A percentile compares a stretch with the other conserved stretches of the same genome.
Conservation (phyloP, 2,329 filamentous ascomycete genomes). For the Aureobasidium sp. region DNA sequence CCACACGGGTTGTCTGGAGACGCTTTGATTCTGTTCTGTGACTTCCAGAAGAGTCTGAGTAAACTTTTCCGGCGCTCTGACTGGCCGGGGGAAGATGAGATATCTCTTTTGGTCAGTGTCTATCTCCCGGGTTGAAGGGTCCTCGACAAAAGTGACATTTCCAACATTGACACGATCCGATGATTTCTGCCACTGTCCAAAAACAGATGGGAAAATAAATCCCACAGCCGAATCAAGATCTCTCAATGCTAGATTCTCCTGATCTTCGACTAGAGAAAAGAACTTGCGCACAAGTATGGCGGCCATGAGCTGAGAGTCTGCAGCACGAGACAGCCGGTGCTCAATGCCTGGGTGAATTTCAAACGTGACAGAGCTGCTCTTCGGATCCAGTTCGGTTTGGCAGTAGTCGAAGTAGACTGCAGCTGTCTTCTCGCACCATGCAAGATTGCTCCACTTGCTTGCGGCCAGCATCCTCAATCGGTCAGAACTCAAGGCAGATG, state of each 20-base stretch:
- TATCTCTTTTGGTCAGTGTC: not conserved
- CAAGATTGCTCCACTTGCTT: slow-evolving; percentile 42
- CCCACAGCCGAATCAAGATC: slow-evolving; percentile 37
- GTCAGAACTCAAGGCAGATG: slow-evolving; percentile 60
- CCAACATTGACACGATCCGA: not conserved
- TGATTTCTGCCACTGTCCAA: not conserved
- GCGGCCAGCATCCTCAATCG: slow-evolving; percentile 56
- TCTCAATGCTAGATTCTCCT: slow-evolving; percentile 36
- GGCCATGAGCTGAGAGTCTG: slow-evolving; percentile 23
- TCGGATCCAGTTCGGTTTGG: slow-evolving; percentile 38
- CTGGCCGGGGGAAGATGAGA: not conserved
- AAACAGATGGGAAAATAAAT: slow-evolving; percentile 35
- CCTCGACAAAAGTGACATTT: not conserved
- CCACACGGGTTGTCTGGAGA: not conserved
- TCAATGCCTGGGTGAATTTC: slow-evolving; percentile 9
- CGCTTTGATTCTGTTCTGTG: not conserved
- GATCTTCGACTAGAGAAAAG: slow-evolving; percentile 44
- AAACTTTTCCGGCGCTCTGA: not conserved
- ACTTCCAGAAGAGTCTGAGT: not conserved
- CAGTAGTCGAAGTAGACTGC: slow-evolving; percentile 47
- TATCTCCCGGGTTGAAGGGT: not conserved
- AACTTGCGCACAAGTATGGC: slow-evolving; percentile 43
- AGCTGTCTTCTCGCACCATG: slow-evolving; percentile 46
- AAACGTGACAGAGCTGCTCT: slow-evolving; percentile 25
- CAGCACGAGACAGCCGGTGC: not conserved